Percentiles rank a stretch among this genome's conserved stretches.
These are phyloP conservation scores for Leccinum olivaceopallidum DNA, from an alignment of 768 basidiomycete genomes.

Conservation along the genomic window DNA sequence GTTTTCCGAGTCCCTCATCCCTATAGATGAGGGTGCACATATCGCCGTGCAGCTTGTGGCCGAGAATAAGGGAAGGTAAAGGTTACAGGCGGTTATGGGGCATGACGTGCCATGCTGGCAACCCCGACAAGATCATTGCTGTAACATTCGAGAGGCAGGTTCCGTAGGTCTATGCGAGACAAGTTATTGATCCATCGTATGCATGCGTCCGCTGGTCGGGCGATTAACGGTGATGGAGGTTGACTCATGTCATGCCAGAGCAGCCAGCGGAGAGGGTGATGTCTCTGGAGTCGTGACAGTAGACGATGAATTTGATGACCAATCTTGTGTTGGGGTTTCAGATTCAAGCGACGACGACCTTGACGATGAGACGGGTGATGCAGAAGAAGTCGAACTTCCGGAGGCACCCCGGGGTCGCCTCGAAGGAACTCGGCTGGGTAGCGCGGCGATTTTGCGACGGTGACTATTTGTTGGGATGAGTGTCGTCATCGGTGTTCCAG, in stretches of 20 bases:
- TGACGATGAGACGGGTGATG: not conserved
- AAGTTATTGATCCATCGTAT: not conserved
- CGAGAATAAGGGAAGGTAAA: not conserved
- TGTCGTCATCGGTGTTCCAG: constrained; percentile 14
- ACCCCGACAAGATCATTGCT: not conserved
- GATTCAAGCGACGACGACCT: constrained; percentile 1
- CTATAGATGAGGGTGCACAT: not conserved
- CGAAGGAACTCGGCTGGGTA: constrained; percentile 30
- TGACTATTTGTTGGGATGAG: constrained; percentile 5
- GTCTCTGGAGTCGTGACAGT: constrained; percentile 2
- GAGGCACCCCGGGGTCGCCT: not conserved
- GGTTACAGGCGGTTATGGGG: not conserved
- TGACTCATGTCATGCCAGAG: not conserved
- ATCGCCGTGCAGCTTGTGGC: not conserved
- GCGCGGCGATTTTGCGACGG: constrained; percentile 22
- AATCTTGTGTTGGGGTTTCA: not conserved
- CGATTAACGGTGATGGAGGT: not conserved
- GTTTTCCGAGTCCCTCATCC: not conserved
- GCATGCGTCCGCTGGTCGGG: not conserved
- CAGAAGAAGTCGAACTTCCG: not conserved
- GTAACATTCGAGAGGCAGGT: not conserved
- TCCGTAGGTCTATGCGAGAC: not conserved
- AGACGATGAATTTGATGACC: not conserved
- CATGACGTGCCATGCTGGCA: not conserved
- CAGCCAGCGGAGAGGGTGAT: not conserved